Percentiles rank a stretch among this genome's conserved stretches.
These are phyloP conservation scores for Apocynum venetum DNA, from an alignment of 257 asterid species.

Conservation along the genomic window DNA sequence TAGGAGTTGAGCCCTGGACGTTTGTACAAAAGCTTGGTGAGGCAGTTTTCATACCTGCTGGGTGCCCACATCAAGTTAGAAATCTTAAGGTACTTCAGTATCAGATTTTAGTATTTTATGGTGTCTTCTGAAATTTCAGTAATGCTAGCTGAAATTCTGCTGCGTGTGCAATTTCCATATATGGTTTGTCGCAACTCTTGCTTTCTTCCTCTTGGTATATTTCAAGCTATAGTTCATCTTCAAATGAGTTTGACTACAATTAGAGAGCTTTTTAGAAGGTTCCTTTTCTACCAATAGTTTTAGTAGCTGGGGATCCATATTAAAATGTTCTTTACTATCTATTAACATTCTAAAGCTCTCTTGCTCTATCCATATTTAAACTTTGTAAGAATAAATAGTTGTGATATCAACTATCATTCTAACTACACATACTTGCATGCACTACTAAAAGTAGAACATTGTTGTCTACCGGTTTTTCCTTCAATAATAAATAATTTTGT, in stretches of 20 bases:
- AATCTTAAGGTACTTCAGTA: conserved; percentile 49
- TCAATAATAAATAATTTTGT: neutral
- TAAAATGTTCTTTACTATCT: neutral
- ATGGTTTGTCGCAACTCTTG: neutral
- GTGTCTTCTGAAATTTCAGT: neutral
- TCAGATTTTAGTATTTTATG: neutral
- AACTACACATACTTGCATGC: too few relatives aligned
- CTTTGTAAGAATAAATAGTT: too few relatives aligned
- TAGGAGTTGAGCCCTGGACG: conserved; percentile 89
- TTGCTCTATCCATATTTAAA: too few relatives aligned
- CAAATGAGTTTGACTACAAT: neutral
- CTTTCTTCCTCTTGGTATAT: neutral
- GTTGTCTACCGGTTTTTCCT: neutral
- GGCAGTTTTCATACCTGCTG: conserved; percentile 83
- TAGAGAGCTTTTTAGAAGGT: neutral
- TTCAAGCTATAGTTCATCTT: neutral
- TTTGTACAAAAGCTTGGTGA: conserved; percentile 84
- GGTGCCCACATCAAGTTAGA: conserved; percentile 93
- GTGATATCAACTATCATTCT: too few relatives aligned
- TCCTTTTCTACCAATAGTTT: neutral
- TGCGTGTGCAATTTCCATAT: neutral
- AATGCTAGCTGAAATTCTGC: neutral
- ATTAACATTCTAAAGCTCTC: neutral
- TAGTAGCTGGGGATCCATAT: neutral
- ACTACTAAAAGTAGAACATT: neutral